Conservation (phyloP, 179 eudicot species). For the Beta corolliflora region DNA sequence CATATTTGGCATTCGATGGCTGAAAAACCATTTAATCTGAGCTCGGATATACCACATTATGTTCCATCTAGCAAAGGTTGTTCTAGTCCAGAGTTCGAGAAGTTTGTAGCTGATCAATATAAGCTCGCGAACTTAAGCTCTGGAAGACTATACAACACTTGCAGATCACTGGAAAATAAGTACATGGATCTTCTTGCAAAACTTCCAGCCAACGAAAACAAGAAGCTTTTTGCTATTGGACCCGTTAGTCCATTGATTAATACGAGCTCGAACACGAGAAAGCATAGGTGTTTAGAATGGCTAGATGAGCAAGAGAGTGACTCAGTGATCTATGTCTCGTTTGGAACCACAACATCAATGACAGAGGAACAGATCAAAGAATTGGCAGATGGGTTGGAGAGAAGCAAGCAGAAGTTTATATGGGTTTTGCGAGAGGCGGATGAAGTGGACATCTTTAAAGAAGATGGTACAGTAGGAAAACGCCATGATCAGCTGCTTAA, state of each 20-base stretch:
- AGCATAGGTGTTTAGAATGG: conserved; percentile 51
- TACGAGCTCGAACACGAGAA: conserved; percentile 6
- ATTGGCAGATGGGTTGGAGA: conserved; percentile 55
- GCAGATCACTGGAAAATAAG: conserved; percentile 36
- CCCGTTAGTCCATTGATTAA: conserved; percentile 23
- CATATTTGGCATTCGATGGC: neutral
- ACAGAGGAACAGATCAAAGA: conserved; percentile 39
- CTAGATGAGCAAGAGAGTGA: conserved; percentile 48
- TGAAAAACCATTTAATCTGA: conserved; percentile 35
- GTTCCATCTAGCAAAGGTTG: conserved; percentile 43
- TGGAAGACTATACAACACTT: conserved; percentile 48
- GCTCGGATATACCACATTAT: conserved; percentile 19
- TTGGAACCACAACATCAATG: conserved; percentile 58
- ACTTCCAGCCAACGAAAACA: conserved; percentile 30
- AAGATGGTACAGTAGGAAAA: conserved; percentile 10
- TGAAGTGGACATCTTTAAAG: conserved; percentile 35
- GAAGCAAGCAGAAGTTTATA: conserved; percentile 44
- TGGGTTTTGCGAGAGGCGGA: conserved; percentile 62
- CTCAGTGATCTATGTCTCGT: conserved; percentile 57
- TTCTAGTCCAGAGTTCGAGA: conserved; percentile 30
- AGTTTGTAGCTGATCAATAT: conserved; percentile 37
- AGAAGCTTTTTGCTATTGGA: conserved; percentile 45
- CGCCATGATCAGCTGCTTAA: conserved; percentile 32
- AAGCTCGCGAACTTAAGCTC: conserved; percentile 19
- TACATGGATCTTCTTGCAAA: conserved; percentile 40